Conservation (phyloP, 2,329 filamentous ascomycete species). For the Colletotrichum liriopes region DNA sequence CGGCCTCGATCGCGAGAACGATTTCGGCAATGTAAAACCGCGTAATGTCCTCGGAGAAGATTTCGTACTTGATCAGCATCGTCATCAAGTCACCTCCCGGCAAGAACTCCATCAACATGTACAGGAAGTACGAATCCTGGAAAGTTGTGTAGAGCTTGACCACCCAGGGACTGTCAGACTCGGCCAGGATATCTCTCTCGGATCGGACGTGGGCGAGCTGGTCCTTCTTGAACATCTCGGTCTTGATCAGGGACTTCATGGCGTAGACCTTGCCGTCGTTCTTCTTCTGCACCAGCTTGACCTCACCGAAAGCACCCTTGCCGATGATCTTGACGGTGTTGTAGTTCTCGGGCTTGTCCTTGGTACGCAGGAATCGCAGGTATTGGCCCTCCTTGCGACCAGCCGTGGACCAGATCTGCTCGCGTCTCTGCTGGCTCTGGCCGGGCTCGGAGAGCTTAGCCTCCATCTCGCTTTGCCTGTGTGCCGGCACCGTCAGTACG, state of each 20-base stretch:
- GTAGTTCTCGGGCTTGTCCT: slow-evolving; percentile 95
- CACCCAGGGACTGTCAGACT: slow-evolving; percentile 99
- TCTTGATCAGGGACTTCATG: slow-evolving; percentile 98
- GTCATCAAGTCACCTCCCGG: slow-evolving; percentile 99
- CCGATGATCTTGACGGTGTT: slow-evolving; percentile 97
- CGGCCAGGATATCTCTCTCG: slow-evolving; percentile 96
- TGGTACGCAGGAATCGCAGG: slow-evolving; percentile 92
- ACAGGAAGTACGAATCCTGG: slow-evolving; percentile 95
- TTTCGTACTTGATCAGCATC: slow-evolving; percentile 99
- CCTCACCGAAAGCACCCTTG: slow-evolving; percentile 98
- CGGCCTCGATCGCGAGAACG: slow-evolving; percentile 97
- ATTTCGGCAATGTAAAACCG: slow-evolving; percentile 99
- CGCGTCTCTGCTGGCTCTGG: slow-evolving; percentile 82
- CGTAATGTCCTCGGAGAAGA: slow-evolving; percentile 98
- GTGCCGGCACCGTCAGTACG: slow-evolving; percentile 6
- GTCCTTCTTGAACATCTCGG: slow-evolving; percentile 99
- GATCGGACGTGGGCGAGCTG: slow-evolving; percentile 97
- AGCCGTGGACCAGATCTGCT: slow-evolving; percentile 87
- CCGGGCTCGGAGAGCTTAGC: slow-evolving; percentile 84
- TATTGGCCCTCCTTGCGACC: slow-evolving; percentile 93
- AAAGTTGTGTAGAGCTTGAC: slow-evolving; percentile 99
- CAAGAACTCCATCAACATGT: slow-evolving; percentile 99
- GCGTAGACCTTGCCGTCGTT: slow-evolving; percentile 97
- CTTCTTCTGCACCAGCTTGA: slow-evolving; percentile 97
- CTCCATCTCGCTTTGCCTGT: slow-evolving; percentile 92